Percentiles rank a stretch among this genome's conserved stretches.
Conservation (phyloP, 495 filamentous ascomycete species). For the Amphirosellinia nigrospora region DNA sequence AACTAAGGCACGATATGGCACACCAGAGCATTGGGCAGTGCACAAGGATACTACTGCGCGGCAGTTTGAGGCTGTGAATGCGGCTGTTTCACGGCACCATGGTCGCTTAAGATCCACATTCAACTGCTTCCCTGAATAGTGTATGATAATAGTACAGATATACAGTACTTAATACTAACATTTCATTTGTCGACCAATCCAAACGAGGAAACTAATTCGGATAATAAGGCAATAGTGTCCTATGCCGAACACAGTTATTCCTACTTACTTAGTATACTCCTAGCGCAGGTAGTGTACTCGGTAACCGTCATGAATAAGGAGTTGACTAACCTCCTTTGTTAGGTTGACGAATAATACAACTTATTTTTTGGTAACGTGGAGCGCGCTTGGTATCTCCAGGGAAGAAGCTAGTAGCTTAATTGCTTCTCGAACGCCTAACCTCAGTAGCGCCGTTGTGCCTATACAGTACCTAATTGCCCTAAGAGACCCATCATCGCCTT, state of each 20-base stretch:
- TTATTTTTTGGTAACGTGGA: not conserved
- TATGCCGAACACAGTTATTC: not conserved
- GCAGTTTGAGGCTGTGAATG: constrained; percentile 21
- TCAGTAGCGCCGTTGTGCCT: not conserved
- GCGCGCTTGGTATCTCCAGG: not conserved
- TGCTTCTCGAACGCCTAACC: not conserved
- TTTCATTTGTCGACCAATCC: not conserved
- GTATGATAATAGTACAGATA: not conserved
- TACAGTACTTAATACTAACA: not conserved
- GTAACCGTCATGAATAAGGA: not conserved
- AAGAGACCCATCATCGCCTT: not conserved
- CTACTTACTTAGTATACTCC: not conserved
- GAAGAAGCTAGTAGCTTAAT: not conserved
- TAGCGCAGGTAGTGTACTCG: not conserved
- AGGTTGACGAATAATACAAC: not conserved
- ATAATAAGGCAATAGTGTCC: not conserved
- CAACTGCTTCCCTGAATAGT: not conserved
- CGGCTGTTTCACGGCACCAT: constrained; percentile 16
- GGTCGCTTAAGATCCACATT: constrained; percentile 10
- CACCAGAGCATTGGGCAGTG: not conserved
- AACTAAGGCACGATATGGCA: not conserved
- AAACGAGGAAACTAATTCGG: constrained; percentile 1
- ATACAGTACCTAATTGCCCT: not conserved
- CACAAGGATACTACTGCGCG: not conserved
- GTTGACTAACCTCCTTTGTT: not conserved